phyloP scores from a whole-genome alignment of 495 filamentous ascomycete species.

The Venustampulla echinocandica region DNA sequence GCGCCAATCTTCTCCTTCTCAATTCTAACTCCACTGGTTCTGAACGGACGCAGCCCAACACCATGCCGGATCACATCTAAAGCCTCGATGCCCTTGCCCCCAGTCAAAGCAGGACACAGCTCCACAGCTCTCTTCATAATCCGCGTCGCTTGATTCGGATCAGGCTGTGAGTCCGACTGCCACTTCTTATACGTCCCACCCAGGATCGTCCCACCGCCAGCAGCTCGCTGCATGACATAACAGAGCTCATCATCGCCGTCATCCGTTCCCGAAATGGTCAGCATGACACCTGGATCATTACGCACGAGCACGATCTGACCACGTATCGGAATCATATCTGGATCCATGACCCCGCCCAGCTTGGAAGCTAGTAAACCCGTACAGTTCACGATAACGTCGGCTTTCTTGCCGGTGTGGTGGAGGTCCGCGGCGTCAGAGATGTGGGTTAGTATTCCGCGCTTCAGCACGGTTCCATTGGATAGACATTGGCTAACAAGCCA shows the following conservation, averaged over 20 bases:
- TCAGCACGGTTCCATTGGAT: conserved; percentile 57
- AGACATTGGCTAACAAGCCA: conserved; percentile 75
- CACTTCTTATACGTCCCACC: conserved; percentile 81
- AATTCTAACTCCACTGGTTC: conserved; percentile 67
- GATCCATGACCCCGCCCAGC: conserved; percentile 78
- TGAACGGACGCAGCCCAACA: conserved; percentile 75
- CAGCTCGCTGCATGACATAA: conserved; percentile 89
- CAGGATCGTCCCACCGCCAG: conserved; percentile 66
- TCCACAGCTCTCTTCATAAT: conserved; percentile 84
- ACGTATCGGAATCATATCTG: conserved; percentile 62
- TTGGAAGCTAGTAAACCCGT: conserved; percentile 66
- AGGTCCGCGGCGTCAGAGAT: conserved; percentile 58
- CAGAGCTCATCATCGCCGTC: conserved; percentile 71
- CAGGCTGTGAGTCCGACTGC: conserved; percentile 74
- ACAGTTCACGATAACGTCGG: conserved; percentile 76
- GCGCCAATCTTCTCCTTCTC: conserved; percentile 70
- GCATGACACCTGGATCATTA: conserved; percentile 70
- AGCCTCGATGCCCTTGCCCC: conserved; percentile 68
- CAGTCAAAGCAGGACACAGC: conserved; percentile 61
- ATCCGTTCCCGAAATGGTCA: conserved; percentile 62
- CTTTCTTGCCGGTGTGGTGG: conserved; percentile 53
- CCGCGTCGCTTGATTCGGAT: conserved; percentile 68
- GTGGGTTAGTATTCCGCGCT: conserved; percentile 50
- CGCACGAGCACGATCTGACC: conserved; percentile 86
- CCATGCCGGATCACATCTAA: conserved; percentile 82